Evolutionary conservation across 176 grass and related monocot species (phyloP), one percentile per base, ranked within the genome.

Genomic region (Zea luxurians): DNA sequence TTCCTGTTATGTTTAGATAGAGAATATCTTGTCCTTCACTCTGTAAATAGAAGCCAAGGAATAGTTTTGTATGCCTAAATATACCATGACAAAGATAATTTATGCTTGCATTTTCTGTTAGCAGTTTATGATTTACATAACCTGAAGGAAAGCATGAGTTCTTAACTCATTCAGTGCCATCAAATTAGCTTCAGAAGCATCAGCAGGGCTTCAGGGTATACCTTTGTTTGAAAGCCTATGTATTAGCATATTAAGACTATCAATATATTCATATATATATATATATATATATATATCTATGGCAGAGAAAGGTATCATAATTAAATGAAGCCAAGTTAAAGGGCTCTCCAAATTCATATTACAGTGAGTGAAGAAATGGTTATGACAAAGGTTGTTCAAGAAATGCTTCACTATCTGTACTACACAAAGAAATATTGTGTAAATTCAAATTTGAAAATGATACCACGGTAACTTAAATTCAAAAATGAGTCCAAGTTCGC

Each of bases 101-200:
- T 10, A 48, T 59, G 38, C 48, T 54, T 57, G 8, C 4, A 47
- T 35, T 38, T 64, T 61, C 4, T 85, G 20, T 17, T 66, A 48
- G 43, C 34, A 52, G 37, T 37, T 57, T 76, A 70, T 44, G 13
- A 80, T 79, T 79, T 78, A 82, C 36, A 71, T 66, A 52, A 97
- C 94, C 88, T 97, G 94, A 90, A 97, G 89, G 68, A 83, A 90
- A 80, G 54, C 77, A 88, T 97, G 87, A 60, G 91, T 76, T 27
- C 76, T 86, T 79, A 94, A 74, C 81, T 97, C 94, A 92, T 92
- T 94, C 53, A 90, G 75, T 82, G 94, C 91, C 94, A 97, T 94
- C 71, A 94, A 88, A 89, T 94, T 87, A 60, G 79, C 86, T 97
- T 97, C 94, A 72, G 78, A 83, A 88, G 91, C 83, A 86, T 89